Conservation (phyloP, 208 protist genomes). For the Trichomonas tenax region DNA sequence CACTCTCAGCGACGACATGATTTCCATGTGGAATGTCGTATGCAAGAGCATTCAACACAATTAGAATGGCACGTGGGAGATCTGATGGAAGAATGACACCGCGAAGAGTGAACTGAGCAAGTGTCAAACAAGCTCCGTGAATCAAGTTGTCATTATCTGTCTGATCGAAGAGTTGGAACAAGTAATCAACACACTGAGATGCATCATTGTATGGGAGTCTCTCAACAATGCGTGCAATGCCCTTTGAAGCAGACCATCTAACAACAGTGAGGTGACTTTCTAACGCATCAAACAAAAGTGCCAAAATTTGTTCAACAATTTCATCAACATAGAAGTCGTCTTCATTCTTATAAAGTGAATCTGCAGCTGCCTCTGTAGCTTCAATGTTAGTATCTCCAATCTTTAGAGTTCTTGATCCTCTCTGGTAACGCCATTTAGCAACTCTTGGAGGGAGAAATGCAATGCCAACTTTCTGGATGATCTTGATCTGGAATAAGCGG, state of each 20-base stretch:
- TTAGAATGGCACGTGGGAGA: slow-evolving; percentile 52
- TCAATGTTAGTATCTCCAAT: neutral
- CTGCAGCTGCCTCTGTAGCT: neutral
- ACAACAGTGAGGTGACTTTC: slow-evolving; percentile 50
- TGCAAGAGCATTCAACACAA: slow-evolving; percentile 55
- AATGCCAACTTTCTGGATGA: neutral
- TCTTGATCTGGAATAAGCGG: neutral
- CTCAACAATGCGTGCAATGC: slow-evolving; percentile 69
- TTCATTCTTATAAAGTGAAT: neutral
- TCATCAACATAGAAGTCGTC: neutral
- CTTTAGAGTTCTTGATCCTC: neutral
- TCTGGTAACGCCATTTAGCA: neutral
- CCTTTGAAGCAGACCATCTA: slow-evolving; percentile 85
- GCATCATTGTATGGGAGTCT: slow-evolving; percentile 64
- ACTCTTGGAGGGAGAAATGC: neutral
- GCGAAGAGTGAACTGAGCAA: slow-evolving; percentile 80
- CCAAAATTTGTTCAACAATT: neutral
- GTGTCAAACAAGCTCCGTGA: slow-evolving; percentile 79
- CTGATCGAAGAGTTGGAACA: slow-evolving; percentile 55
- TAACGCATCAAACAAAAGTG: neutral
- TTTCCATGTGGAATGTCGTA: slow-evolving; percentile 78
- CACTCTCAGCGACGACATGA: slow-evolving; percentile 78
- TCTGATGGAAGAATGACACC: slow-evolving; percentile 63
- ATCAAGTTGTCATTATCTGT: slow-evolving; percentile 45
- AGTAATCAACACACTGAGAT: slow-evolving; percentile 61